A percentile compares a stretch with the other conserved stretches of the same genome.
These are phyloP conservation scores for Laetiporus sulphureus DNA, from an alignment of 1,284 basidiomycete species.

Conservation along the genomic window DNA sequence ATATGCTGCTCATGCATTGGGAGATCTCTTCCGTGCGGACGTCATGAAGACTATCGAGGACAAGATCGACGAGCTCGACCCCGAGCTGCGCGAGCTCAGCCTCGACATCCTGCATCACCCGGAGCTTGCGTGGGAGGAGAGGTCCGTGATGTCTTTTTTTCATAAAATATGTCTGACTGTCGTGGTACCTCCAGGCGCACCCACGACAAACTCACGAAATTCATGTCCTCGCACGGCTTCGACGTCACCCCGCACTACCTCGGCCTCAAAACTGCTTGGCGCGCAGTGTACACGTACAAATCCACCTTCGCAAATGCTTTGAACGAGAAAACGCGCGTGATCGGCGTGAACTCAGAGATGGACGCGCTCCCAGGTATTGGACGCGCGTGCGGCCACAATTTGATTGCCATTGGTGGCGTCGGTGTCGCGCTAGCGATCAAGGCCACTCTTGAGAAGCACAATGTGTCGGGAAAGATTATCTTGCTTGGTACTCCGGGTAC, in stretches of 20 bases:
- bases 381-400: conserved; percentile 83
- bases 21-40: conserved; percentile 22
- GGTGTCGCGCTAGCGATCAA: conserved; percentile 72
- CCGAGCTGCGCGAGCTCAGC: conserved; percentile 51
- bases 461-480: conserved; percentile 66
- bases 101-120: conserved; percentile 53
- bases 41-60: conserved; percentile 49
- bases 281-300: conserved; percentile 43
- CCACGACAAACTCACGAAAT: conserved; percentile 30
- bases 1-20: conserved; percentile 7
- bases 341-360: conserved; percentile 73
- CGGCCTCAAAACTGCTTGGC: conserved; percentile 62
- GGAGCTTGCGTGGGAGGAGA: conserved; percentile 23
- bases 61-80: conserved; percentile 46
- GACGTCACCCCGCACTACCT: conserved; percentile 48
- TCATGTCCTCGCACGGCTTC: conserved; percentile 45
- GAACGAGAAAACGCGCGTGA: background rate
- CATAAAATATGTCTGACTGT: background rate
- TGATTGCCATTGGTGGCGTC: conserved; percentile 79
- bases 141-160: conserved; percentile 16
- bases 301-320: background rate
- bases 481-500: conserved; percentile 81
- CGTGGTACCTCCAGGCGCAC: conserved; percentile 23
- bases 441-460: conserved; percentile 44
- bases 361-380: conserved; percentile 60